Evolutionary conservation across 2,329 filamentous ascomycete species (phyloP).

Genomic region (Plenodomus lindquistii): DNA sequence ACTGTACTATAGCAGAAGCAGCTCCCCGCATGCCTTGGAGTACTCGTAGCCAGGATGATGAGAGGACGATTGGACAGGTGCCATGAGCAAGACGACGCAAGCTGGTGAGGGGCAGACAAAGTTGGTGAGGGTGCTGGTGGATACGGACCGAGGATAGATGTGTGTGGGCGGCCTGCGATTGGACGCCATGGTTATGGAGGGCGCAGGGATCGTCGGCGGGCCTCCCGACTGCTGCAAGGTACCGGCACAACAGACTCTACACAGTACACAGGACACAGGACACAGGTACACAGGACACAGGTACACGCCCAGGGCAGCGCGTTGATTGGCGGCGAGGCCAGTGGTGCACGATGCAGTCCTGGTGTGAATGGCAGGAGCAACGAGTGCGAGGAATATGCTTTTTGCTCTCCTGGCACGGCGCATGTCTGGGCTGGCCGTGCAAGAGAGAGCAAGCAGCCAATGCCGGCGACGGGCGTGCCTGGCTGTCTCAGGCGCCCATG

Average conservation of each 20-base stretch:
- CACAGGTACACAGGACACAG: no score
- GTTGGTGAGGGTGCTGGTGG: conserved; percentile 1
- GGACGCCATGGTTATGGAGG: not conserved
- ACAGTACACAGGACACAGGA: no score
- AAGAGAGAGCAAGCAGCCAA: conserved; percentile 12
- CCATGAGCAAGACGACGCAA: conserved; percentile 1
- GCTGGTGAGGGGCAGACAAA: conserved; percentile 4
- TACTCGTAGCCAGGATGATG: no score
- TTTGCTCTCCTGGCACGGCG: no score
- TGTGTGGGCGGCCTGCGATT: no score
- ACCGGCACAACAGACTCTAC: no score
- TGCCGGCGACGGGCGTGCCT: conserved; percentile 6
- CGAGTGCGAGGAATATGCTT: conserved; percentile 12
- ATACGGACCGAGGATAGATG: conserved; percentile 1
- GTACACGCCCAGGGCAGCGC: conserved; percentile 12
- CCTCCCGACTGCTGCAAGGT: conserved; percentile 19
- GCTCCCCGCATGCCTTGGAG: conserved; percentile 13
- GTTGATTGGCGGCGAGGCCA: conserved; percentile 17
- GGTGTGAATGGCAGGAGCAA: conserved; percentile 10
- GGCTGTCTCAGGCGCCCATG: conserved; percentile 21
- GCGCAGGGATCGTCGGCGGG: conserved; percentile 11
- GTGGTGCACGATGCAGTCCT: conserved; percentile 8
- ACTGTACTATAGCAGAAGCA: conserved; percentile 6
- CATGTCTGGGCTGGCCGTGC: no score
- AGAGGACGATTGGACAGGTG: conserved; percentile 1